A percentile compares a stretch with the other conserved stretches of the same genome.
Evolutionary conservation across 139 green algal genomes (phyloP).

Genomic region (Picochlorum costavermella): DNA sequence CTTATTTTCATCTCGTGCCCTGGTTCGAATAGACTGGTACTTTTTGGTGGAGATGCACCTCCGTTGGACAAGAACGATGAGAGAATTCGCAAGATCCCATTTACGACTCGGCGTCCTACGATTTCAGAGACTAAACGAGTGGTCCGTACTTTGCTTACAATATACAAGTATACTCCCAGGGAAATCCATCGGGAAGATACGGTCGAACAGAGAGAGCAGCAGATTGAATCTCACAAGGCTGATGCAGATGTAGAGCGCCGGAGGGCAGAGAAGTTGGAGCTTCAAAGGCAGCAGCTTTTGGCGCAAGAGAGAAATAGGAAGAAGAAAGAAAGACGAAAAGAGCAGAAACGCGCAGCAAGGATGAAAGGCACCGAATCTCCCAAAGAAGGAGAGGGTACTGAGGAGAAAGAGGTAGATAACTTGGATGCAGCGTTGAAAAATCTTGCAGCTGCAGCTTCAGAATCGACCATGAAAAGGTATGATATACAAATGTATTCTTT

Average conservation of each 20-base stretch:
- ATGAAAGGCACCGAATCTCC: conserved; percentile 1
- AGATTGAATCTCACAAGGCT: no score
- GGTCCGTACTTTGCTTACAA: conserved; percentile 40
- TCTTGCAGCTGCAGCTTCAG: conserved; percentile 26
- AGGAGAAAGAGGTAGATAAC: conserved; percentile 44
- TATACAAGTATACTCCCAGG: conserved; percentile 28
- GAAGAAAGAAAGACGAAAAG: not conserved
- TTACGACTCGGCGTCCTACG: conserved; percentile 71
- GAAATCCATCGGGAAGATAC: no score
- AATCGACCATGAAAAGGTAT: conserved; percentile 32
- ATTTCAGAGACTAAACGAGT: conserved; percentile 73
- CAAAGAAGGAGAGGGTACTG: conserved; percentile 6
- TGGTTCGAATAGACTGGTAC: conserved; percentile 8
- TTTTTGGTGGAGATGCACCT: conserved; percentile 23
- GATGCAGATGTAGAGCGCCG: no score
- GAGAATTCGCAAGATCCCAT: conserved; percentile 55
- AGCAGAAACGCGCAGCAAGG: conserved; percentile 4
- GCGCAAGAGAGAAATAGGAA: conserved; percentile 3
- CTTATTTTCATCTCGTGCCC: conserved; percentile 4
- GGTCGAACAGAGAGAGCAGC: no score
- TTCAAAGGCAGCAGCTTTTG: no score
- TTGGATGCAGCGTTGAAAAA: conserved; percentile 24
- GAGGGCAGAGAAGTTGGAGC: no score
- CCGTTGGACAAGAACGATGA: conserved; percentile 16
- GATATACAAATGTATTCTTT: no score